phyloP scores from a whole-genome alignment of 352 stramenopile species.

The Globisporangium recalcitrans region DNA sequence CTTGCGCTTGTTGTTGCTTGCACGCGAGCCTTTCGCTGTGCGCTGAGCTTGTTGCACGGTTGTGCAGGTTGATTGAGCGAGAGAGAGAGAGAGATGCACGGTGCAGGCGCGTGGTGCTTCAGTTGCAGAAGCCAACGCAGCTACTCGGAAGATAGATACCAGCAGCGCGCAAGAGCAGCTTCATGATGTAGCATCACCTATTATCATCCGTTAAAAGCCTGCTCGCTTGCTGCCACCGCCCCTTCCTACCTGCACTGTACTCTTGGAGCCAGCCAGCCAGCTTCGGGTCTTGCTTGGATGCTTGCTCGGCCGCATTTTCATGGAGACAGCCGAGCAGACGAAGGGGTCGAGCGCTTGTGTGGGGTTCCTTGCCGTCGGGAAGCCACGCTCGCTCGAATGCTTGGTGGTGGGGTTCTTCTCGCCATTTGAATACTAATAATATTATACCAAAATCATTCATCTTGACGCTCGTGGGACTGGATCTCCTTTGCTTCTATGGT shows the following conservation, averaged over 20 bases:
- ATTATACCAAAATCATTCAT: constrained; percentile 13
- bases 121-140: neutral
- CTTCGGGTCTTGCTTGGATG: neutral
- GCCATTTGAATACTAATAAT: constrained; percentile 13
- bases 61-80: neutral
- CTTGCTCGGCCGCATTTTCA: neutral
- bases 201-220: neutral
- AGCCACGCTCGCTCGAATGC: neutral
- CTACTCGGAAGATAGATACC: neutral
- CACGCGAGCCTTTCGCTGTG: neutral
- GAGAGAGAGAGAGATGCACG: neutral
- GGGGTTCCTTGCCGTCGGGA: neutral
- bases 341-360: neutral
- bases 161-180: neutral
- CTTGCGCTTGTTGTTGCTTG: neutral
- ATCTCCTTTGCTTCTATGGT: neutral
- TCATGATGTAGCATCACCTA: neutral
- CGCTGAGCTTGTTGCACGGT: neutral
- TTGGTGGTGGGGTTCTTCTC: neutral
- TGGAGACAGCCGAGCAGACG: neutral
- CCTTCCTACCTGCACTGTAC: neutral
- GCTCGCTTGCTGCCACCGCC: neutral
- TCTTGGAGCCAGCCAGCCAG: neutral
- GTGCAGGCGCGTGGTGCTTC: neutral
- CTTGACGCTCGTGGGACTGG: neutral